Evolutionary conservation across 176 grass and related monocot genomes (phyloP), one percentile per base, ranked within the genome.

Genomic region (Dactylis glomerata): DNA sequence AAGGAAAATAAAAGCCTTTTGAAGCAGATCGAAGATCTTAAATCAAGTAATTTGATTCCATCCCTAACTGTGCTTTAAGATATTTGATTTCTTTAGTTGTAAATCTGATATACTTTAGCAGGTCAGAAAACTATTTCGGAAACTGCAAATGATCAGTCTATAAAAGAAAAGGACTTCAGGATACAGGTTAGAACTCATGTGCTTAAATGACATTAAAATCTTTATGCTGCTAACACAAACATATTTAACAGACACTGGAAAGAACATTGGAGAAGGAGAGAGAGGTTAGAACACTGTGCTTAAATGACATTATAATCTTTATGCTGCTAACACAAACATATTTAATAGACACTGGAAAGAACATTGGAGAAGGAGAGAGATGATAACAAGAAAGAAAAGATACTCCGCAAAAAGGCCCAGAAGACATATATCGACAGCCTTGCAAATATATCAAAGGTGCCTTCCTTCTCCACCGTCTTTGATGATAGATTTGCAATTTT

Each of bases 21-120:
- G 76, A 99, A 99, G 80, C 91, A 94, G 82, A 94, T 99, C 47
- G 96, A 99, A 83, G 96, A 94, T 78, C 86, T 91, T 34, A 99
- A 94, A 96, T 96, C 96, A 90, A 89, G 96, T 99, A 95, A 15
- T 71, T 63, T 24, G 31, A 34, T 46, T 32, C n/a, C 24, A 10
- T 72, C 27, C 63, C 0, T 80, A 26, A 52, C 28, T 24, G 75
- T 44, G 68, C 19, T 24, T 41, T 52, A 51, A 77, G 30, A 85
- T 45, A 16, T 63, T 30, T 70, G 46, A 68, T 82, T 73, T 42
- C 0, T 86, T 24, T 79, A 49, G 22, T 77, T 81, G 27, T 75
- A 78, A 86, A 62, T 41, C 84, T 92, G 45, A 83, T 90, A 9
- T 82, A 58, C 33, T 65, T 92, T 84, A 46, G 33, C 86, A 99